Percentiles rank a stretch among this genome's conserved stretches.
Evolutionary conservation across 148 eudicot species (phyloP).

Genomic region (Beta vulgaris): DNA sequence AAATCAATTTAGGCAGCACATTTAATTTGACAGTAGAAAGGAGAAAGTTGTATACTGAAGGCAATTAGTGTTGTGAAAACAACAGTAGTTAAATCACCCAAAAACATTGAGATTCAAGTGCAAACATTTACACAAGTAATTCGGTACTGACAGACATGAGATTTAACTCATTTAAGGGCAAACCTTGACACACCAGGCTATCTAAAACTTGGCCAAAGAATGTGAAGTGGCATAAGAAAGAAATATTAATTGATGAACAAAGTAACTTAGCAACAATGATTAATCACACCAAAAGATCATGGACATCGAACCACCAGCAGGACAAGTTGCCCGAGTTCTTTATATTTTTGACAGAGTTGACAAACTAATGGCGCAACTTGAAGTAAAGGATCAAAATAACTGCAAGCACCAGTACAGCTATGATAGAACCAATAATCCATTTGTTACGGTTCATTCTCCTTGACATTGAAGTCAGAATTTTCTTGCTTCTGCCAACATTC

Average conservation of each 20-base stretch:
- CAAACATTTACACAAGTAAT: not conserved
- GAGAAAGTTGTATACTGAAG: not conserved
- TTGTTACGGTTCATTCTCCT: conserved; percentile 65
- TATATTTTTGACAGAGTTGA: not conserved
- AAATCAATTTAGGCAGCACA: too few relatives aligned
- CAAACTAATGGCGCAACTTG: conserved; percentile 38
- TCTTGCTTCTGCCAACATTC: conserved; percentile 57
- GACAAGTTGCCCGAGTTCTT: not conserved
- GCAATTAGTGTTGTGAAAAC: not conserved
- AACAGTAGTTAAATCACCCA: not conserved
- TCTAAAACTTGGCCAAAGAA: conserved; percentile 17
- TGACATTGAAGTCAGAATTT: conserved; percentile 50
- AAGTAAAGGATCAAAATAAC: conserved; percentile 56
- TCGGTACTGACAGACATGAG: not conserved
- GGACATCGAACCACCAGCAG: conserved; percentile 8
- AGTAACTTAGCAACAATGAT: not conserved
- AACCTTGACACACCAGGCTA: conserved; percentile 20
- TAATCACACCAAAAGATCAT: conserved; percentile 24
- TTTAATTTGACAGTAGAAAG: not conserved
- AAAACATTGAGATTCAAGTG: not conserved
- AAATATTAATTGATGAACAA: conserved; percentile 6
- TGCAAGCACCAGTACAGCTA: conserved; percentile 41
- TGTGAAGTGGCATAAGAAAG: not conserved
- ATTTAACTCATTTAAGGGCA: not conserved
- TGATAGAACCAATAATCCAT: conserved; percentile 49